Evolutionary conservation across 352 stramenopile genomes (phyloP), one percentile per base, ranked within the genome.

Genomic region (Thalassiosira exigua): DNA sequence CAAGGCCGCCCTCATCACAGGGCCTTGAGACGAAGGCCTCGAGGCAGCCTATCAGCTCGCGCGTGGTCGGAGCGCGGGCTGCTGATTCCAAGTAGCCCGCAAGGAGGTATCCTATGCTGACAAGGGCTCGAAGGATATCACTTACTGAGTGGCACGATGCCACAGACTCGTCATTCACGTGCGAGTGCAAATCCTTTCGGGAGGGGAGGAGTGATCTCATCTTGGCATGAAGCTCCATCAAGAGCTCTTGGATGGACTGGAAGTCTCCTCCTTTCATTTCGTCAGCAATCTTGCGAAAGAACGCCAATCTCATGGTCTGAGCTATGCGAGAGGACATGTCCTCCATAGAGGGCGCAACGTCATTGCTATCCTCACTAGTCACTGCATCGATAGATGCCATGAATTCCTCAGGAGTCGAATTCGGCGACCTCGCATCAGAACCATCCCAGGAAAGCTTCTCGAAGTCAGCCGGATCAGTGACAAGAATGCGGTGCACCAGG

Each of bases 151-250:
- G 29, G 39, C 5, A 36, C 14, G 32, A 41, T n/a, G 42, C 24
- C 33, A 74, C 17, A 32, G 46, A 27, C 21, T 75, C 44, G 72
- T 89, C 74, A 44, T 79, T 72, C 0, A 86, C 39, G 58, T 82
- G 54, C 22, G 52, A 67, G 57, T 89, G 78, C 22, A 89, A 75
- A 57, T 89, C 81, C 9, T 75, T 66, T 14, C 81, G 72, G 66
- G 78, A 80, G 29, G 81, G 81, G 27, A 89, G 41, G 22, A 89
- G 53, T 33, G 57, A 30, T 24, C 73, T 51, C 58, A 88, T 79
- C 32, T 69, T 69, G 4, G n/a, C 24, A 58, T 86, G 67, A 2
- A 88, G 39, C 41, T 82, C 76, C 9, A 70, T 50, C 4, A 88
- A 39, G 5, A 88, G 30, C 9, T 74, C 12, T 7, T 61, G 42